phyloP scores from a whole-genome alignment of 1,284 basidiomycete species.

The Heterobasidion irregulare region DNA sequence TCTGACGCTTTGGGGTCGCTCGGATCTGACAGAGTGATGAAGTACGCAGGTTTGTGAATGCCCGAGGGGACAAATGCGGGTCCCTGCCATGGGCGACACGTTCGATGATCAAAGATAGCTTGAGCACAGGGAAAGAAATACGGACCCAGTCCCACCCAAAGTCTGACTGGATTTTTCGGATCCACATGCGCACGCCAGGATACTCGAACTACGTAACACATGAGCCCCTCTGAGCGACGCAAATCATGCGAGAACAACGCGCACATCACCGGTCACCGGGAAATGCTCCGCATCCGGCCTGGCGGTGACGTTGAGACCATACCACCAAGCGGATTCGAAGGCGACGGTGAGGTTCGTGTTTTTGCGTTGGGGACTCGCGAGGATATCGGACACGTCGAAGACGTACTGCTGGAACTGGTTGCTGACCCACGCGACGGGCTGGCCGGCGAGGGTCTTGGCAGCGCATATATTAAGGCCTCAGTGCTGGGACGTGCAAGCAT shows the following conservation, averaged over 20 bases:
- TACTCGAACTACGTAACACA: conserved; percentile 35
- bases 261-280: conserved; percentile 12
- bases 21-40: conserved; percentile 26
- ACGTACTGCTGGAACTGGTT: conserved; percentile 51
- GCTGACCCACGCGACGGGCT: conserved; percentile 46
- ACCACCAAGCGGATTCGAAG: conserved; percentile 44
- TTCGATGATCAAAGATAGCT: neutral
- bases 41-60: conserved; percentile 44
- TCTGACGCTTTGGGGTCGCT: neutral
- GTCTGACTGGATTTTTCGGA: conserved; percentile 46
- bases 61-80: conserved; percentile 51
- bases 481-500: neutral
- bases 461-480: neutral
- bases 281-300: conserved; percentile 37
- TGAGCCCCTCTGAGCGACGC: neutral
- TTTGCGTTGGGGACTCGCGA: conserved; percentile 20
- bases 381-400: conserved; percentile 39
- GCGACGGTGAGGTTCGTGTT: conserved; percentile 39
- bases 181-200: conserved; percentile 37
- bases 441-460: conserved; percentile 36
- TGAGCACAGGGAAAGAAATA: neutral
- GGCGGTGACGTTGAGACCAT: conserved; percentile 43
- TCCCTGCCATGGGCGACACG: conserved; percentile 24
- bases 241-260: conserved; percentile 15
- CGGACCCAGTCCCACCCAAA: conserved; percentile 55